Conservation (phyloP, 805 yeast species). For the Ogataea minuta region DNA sequence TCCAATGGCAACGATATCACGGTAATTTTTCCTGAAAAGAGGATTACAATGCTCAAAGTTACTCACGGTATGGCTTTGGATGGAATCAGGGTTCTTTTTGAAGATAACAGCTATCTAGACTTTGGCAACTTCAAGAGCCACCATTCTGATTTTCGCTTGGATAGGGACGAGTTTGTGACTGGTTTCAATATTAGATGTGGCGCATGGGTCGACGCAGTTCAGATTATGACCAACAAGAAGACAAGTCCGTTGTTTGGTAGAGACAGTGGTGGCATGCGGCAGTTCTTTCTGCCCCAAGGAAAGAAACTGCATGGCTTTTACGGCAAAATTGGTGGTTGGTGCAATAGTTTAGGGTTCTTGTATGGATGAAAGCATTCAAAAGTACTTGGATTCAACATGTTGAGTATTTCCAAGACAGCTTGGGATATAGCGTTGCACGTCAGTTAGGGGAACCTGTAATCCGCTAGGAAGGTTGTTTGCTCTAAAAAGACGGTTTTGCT, state of each 20-base stretch:
- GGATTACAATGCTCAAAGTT: slow-evolving; percentile 53
- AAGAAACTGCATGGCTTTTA: slow-evolving; percentile 62
- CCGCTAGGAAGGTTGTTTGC: slow-evolving; percentile 27
- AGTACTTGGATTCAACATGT: neutral
- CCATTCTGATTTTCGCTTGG: slow-evolving; percentile 55
- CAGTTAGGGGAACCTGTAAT: slow-evolving; percentile 26
- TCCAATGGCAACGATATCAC: slow-evolving; percentile 19
- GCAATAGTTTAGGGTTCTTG: slow-evolving; percentile 68
- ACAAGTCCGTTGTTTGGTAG: slow-evolving; percentile 64
- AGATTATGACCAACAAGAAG: slow-evolving; percentile 63
- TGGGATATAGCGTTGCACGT: slow-evolving; percentile 19
- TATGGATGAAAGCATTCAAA: slow-evolving; percentile 38
- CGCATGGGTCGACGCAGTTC: slow-evolving; percentile 87
- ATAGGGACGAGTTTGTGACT: slow-evolving; percentile 54
- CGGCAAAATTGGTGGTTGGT: slow-evolving; percentile 71
- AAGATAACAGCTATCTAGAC: slow-evolving; percentile 22
- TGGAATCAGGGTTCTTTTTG: slow-evolving; percentile 62
- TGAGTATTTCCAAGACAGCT: slow-evolving; percentile 9
- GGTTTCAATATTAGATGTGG: slow-evolving; percentile 72
- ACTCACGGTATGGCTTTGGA: slow-evolving; percentile 79
- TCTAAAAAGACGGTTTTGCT: slow-evolving; percentile 18
- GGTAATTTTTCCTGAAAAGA: slow-evolving; percentile 18
- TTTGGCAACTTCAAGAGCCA: slow-evolving; percentile 55
- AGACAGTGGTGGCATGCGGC: slow-evolving; percentile 56
- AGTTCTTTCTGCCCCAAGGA: slow-evolving; percentile 64